Base-by-base conservation (phyloP, 768 basidiomycete species). In the Antrodiella citrinella region DNA sequence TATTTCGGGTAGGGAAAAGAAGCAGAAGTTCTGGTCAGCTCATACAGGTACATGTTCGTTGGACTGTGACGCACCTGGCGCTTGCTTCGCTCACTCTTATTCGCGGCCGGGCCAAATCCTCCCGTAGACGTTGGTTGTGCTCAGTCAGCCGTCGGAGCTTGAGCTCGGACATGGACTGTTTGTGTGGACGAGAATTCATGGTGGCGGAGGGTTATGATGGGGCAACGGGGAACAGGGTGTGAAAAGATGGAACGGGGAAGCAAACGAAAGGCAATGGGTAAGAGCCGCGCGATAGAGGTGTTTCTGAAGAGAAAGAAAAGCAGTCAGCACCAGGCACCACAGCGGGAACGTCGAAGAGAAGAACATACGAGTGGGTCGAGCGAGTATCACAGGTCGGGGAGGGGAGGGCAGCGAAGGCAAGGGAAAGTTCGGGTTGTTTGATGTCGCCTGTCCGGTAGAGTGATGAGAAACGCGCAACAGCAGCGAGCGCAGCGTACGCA, bases 161-260 rank as follows among this genome's bases (percentile, higher is more conserved):
- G 64, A 96, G 86, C 78, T 96, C 94, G 45, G 89, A 90, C 91
- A 97, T 95, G 61, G 91, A 90, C 78, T 93, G 92, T 78, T 87
- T 87, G 66, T 85, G 85, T 21, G 84, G 83, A 59, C 86, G 80
- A 50, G 80, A 72, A 66, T 81, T 86, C 86, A 87, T 87, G 30
- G 57, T 60, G 59, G 44, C 49, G 53, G 44, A n/a, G 44, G 41
- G 43, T 26, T 26, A 39, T 21, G 38, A 25, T 35, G 44, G 24
- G 20, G 26, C 20, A n/a, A 12, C 30, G 44, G 12, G 18, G 41
- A 43, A 19, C 41, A 43, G 41, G 21, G 41, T 18, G 21, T 9
- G 41, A 21, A 45, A 38, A 26, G 49, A 26, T 7, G 41, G 21
- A 43, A 22, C 41, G 21, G 10, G 21, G 18, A 43, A 7, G 15